Evolutionary conservation across 208 protist species (phyloP).

Genomic region (Leishmania tropica): DNA sequence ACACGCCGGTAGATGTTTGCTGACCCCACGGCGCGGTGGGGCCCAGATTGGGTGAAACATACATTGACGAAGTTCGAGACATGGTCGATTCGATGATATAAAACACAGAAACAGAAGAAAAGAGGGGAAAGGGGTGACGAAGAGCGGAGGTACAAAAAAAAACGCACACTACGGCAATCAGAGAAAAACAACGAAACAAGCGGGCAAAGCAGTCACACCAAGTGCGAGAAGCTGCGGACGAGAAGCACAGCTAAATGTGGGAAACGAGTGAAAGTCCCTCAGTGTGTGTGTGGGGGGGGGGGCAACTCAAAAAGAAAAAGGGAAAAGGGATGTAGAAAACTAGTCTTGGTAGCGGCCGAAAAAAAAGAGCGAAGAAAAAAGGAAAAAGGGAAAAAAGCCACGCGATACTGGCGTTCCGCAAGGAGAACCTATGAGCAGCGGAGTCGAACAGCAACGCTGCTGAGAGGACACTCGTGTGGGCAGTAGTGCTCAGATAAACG

Average conservation of each 20-base stretch:
- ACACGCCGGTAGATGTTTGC: slow-evolving; percentile 68
- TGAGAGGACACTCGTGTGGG: background rate
- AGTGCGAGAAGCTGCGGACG: background rate
- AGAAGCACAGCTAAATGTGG: background rate
- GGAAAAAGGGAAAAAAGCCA: background rate
- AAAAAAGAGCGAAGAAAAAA: background rate
- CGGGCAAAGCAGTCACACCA: background rate
- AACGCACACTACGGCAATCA: background rate
- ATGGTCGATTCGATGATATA: slow-evolving; percentile 6
- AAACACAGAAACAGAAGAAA: background rate
- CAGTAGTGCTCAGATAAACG: background rate
- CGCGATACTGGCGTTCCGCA: background rate
- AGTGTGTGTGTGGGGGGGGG: background rate
- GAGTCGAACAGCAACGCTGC: background rate
- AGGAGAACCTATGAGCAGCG: background rate
- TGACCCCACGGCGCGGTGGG: slow-evolving; percentile 65
- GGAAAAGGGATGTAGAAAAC: too few relatives aligned
- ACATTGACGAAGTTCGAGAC: slow-evolving; percentile 41
- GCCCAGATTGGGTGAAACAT: slow-evolving; percentile 66
- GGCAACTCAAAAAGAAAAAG: background rate
- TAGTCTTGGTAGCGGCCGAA: background rate
- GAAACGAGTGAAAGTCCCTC: background rate
- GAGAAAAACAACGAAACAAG: slow-evolving; percentile 2
- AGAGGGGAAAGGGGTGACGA: background rate
- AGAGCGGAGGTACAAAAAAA: background rate